These are phyloP conservation scores for Cucurbita pepo DNA, from an alignment of 306 rosid genomes.

Conservation along the genomic window DNA sequence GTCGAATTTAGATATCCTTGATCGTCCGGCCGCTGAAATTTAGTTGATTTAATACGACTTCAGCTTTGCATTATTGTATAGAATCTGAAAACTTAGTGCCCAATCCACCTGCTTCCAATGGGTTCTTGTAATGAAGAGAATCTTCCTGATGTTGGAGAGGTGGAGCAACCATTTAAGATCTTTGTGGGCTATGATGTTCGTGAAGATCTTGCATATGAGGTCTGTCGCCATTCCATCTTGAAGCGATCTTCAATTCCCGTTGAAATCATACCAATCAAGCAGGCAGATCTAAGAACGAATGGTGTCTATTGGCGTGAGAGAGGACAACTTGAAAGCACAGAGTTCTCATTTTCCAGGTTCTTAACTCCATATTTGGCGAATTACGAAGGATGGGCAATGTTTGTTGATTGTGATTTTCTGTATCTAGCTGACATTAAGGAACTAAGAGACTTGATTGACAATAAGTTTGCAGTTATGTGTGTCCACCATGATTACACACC, in stretches of 20 bases:
- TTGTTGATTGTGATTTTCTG: slow-evolving; percentile 65
- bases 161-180: slow-evolving; percentile 32
- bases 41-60: neutral
- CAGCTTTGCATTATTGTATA: neutral
- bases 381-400: slow-evolving; percentile 58
- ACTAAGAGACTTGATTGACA: slow-evolving; percentile 31
- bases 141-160: slow-evolving; percentile 13
- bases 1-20: neutral
- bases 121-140: slow-evolving; percentile 28
- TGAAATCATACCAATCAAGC: slow-evolving; percentile 44
- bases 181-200: slow-evolving; percentile 50
- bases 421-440: slow-evolving; percentile 48
- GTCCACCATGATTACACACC: slow-evolving; percentile 61
- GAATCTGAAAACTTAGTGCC: neutral
- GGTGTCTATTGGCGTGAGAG: slow-evolving; percentile 58
- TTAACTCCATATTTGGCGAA: slow-evolving; percentile 42
- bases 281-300: slow-evolving; percentile 40
- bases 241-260: slow-evolving; percentile 52
- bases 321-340: slow-evolving; percentile 53
- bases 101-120: slow-evolving; percentile 17
- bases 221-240: slow-evolving; percentile 39
- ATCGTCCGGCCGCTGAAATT: neutral
- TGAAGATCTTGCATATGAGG: slow-evolving; percentile 49
- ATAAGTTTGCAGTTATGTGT: slow-evolving; percentile 49
- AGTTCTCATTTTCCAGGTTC: slow-evolving; percentile 56